Evolutionary conservation across 2,329 filamentous ascomycete species (phyloP).

Genomic region (Trichoderma sp.): DNA sequence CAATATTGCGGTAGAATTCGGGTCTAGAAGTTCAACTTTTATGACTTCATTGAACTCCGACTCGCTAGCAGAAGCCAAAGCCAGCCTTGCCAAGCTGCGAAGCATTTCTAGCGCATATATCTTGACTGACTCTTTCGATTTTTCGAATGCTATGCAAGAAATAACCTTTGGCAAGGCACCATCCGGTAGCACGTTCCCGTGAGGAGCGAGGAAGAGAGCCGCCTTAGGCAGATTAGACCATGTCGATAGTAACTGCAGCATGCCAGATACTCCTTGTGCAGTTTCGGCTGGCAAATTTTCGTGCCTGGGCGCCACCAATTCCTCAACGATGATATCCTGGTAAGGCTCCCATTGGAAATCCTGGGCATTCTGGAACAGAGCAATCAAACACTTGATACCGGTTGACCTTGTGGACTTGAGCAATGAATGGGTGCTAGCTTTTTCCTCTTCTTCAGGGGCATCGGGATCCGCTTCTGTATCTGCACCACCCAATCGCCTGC

Average conservation of each 20-base stretch:
- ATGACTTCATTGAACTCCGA: constrained; percentile 57
- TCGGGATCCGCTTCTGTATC: constrained; percentile 31
- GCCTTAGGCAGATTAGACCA: constrained; percentile 70
- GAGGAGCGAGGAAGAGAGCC: constrained; percentile 60
- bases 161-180: constrained; percentile 69
- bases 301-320: constrained; percentile 74
- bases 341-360: constrained; percentile 71
- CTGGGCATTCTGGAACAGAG: constrained; percentile 71
- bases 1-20: constrained; percentile 58
- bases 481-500: constrained; percentile 52
- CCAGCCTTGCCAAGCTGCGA: constrained; percentile 61
- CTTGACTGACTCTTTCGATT: constrained; percentile 83
- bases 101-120: constrained; percentile 76
- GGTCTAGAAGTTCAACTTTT: constrained; percentile 52
- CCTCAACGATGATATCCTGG: constrained; percentile 64
- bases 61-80: constrained; percentile 52
- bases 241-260: constrained; percentile 74
- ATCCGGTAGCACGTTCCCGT: constrained; percentile 44
- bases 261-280: constrained; percentile 80
- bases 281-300: constrained; percentile 79
- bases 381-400: constrained; percentile 77
- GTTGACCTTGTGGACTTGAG: constrained; percentile 64
- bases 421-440: constrained; percentile 52
- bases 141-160: constrained; percentile 66
- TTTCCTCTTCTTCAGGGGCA: constrained; percentile 41